Evolutionary conservation across 495 filamentous ascomycete genomes (phyloP).

Genomic region (Penicillium parvum): DNA sequence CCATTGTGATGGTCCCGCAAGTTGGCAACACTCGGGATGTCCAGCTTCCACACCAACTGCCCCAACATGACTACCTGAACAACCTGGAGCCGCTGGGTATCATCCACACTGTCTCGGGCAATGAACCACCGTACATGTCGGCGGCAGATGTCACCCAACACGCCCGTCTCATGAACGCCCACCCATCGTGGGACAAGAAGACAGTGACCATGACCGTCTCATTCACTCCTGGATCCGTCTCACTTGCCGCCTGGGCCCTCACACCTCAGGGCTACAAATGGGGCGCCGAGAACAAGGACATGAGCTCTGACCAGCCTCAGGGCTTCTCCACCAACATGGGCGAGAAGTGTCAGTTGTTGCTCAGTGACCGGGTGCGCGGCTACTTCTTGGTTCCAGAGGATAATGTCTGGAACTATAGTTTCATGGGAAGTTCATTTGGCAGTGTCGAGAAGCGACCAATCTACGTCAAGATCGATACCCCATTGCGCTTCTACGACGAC

Average conservation of each 20-base stretch:
- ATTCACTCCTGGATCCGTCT: constrained; percentile 98
- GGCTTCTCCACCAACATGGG: constrained; percentile 92
- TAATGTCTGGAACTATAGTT: constrained; percentile 94
- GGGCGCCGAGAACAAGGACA: constrained; percentile 95
- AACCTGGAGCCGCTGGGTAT: constrained; percentile 88
- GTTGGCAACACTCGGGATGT: constrained; percentile 91
- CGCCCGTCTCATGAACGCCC: constrained; percentile 77
- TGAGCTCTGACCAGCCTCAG: constrained; percentile 82
- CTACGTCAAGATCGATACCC: constrained; percentile 90
- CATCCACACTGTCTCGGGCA: constrained; percentile 92
- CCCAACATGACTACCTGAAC: constrained; percentile 87
- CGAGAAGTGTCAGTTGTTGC: constrained; percentile 88
- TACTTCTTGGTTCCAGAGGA: constrained; percentile 95
- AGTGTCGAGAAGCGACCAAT: constrained; percentile 84
- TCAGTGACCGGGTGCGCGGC: constrained; percentile 87
- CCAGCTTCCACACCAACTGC: constrained; percentile 85
- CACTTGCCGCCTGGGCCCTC: constrained; percentile 85
- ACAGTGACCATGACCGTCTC: constrained; percentile 94
- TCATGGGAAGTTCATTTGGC: constrained; percentile 87
- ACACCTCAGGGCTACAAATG: constrained; percentile 93
- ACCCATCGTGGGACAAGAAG: constrained; percentile 87
- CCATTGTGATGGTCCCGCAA: constrained; percentile 96
- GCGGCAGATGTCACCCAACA: constrained; percentile 92
- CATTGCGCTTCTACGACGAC: constrained; percentile 84
- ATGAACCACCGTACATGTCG: constrained; percentile 94